Percentiles rank a stretch among this genome's conserved stretches.
Conservation (phyloP, 768 basidiomycete genomes). For the Hydnomerulius pinastri region DNA sequence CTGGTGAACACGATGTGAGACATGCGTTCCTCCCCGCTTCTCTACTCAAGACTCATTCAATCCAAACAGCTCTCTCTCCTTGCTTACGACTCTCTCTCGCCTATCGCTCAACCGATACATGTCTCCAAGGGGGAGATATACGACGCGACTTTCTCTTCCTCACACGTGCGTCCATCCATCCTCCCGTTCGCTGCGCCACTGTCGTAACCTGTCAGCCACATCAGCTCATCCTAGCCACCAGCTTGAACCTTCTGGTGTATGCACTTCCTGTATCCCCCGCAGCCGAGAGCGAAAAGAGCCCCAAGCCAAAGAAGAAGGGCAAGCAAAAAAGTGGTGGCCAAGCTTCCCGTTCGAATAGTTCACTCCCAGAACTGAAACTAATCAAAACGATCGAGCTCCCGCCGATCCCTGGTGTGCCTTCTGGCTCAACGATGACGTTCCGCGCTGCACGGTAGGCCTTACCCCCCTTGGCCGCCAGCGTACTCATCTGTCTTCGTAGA, state of each 20-base stretch:
- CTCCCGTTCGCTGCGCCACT: background rate
- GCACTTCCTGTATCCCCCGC: constrained; percentile 41
- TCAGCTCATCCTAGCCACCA: constrained; percentile 70
- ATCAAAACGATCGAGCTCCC: constrained; percentile 59
- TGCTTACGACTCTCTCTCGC: constrained; percentile 57
- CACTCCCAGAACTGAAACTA: constrained; percentile 38
- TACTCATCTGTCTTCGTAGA: constrained; percentile 38
- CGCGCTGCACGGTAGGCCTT: constrained; percentile 57
- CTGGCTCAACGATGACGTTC: constrained; percentile 51
- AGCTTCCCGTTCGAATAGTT: constrained; percentile 16
- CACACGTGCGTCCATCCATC: constrained; percentile 46
- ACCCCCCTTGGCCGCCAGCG: background rate
- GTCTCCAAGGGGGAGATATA: constrained; percentile 80
- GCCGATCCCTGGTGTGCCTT: constrained; percentile 42
- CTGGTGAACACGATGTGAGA: constrained; percentile 70
- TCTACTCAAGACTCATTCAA: constrained; percentile 10
- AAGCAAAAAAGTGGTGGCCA: constrained; percentile 38
- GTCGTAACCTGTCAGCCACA: background rate
- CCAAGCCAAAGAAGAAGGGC: constrained; percentile 34
- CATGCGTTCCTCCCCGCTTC: constrained; percentile 16
- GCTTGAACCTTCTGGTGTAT: constrained; percentile 64
- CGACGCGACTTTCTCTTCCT: constrained; percentile 76
- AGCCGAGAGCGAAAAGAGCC: constrained; percentile 13
- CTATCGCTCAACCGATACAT: constrained; percentile 46
- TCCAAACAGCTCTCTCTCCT: constrained; percentile 60